Evolutionary conservation across 805 yeast genomes (phyloP).

Genomic region (Suhomyces pyralidae): DNA sequence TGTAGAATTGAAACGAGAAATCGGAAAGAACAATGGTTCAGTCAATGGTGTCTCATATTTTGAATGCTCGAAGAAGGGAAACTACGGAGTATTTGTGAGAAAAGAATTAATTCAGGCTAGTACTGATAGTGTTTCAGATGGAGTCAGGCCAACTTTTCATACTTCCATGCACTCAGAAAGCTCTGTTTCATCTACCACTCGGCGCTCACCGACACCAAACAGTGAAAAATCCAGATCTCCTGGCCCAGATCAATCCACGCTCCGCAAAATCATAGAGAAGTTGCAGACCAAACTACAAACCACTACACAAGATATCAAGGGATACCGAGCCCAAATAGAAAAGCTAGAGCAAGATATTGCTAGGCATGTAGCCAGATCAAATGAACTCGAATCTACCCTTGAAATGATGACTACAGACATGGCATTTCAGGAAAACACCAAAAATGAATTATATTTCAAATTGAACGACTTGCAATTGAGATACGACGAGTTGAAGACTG

Average conservation of each 20-base stretch:
- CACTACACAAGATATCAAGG: conserved; percentile 24
- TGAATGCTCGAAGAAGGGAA: conserved; percentile 26
- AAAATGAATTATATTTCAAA: conserved; percentile 23
- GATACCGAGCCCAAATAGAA: conserved; percentile 16
- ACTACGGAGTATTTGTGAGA: conserved; percentile 50
- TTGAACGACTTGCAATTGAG: conserved; percentile 23
- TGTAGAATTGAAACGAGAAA: conserved; percentile 37
- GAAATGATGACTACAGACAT: conserved; percentile 43
- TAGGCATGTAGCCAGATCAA: neutral
- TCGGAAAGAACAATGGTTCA: conserved; percentile 51
- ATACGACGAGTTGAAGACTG: conserved; percentile 28
- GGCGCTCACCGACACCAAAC: neutral
- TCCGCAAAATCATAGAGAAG: conserved; percentile 30
- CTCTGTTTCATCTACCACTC: neutral
- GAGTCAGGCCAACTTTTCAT: neutral
- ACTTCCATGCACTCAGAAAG: neutral
- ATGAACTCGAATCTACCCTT: conserved; percentile 18
- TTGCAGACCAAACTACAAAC: conserved; percentile 46
- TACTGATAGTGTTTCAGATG: neutral
- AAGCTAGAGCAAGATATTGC: conserved; percentile 13
- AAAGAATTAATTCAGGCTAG: conserved; percentile 25
- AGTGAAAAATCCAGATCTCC: neutral
- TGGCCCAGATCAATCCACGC: conserved; percentile 1
- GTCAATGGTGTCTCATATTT: conserved; percentile 46
- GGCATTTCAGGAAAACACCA: conserved; percentile 38